A percentile compares a stretch with the other conserved stretches of the same genome.
Conservation (phyloP, 768 basidiomycete genomes). For the Phylloporus arenicola region DNA sequence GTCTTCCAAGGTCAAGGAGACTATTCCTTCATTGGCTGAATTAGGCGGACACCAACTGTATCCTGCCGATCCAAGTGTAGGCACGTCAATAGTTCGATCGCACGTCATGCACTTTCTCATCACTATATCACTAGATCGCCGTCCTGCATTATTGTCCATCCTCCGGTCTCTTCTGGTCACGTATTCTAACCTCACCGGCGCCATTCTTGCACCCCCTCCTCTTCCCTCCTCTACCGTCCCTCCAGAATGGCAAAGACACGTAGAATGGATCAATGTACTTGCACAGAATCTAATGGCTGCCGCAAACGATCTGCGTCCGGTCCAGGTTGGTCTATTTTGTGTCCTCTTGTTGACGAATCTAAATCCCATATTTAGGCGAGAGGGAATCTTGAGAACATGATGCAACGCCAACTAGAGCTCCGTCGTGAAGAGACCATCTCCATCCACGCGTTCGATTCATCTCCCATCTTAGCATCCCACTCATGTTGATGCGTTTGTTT, state of each 20-base stretch:
- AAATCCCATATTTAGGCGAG: slow-evolving; percentile 50
- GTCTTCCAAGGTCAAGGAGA: slow-evolving; percentile 65
- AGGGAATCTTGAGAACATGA: slow-evolving; percentile 75
- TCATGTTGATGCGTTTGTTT: slow-evolving; percentile 6
- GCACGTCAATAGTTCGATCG: slow-evolving; percentile 34
- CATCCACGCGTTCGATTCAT: slow-evolving; percentile 57
- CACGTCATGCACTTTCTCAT: slow-evolving; percentile 3
- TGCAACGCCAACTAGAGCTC: slow-evolving; percentile 71
- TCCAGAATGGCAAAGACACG: slow-evolving; percentile 69
- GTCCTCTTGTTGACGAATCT: not conserved
- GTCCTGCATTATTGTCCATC: slow-evolving; percentile 65
- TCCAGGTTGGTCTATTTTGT: slow-evolving; percentile 53
- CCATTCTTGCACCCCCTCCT: slow-evolving; percentile 64
- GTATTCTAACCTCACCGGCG: slow-evolving; percentile 67
- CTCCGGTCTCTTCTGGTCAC: slow-evolving; percentile 74
- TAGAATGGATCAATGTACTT: slow-evolving; percentile 78
- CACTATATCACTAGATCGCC: slow-evolving; percentile 51
- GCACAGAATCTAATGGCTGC: slow-evolving; percentile 87
- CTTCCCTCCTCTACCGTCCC: slow-evolving; percentile 37
- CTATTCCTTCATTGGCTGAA: slow-evolving; percentile 75
- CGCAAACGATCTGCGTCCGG: slow-evolving; percentile 83
- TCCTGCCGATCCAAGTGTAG: slow-evolving; percentile 62
- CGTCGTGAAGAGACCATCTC: slow-evolving; percentile 64
- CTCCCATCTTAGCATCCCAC: not conserved
- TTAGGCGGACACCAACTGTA: slow-evolving; percentile 78